phyloP scores from a whole-genome alignment of 768 basidiomycete species.

The Boletus rufocinnamomeus region DNA sequence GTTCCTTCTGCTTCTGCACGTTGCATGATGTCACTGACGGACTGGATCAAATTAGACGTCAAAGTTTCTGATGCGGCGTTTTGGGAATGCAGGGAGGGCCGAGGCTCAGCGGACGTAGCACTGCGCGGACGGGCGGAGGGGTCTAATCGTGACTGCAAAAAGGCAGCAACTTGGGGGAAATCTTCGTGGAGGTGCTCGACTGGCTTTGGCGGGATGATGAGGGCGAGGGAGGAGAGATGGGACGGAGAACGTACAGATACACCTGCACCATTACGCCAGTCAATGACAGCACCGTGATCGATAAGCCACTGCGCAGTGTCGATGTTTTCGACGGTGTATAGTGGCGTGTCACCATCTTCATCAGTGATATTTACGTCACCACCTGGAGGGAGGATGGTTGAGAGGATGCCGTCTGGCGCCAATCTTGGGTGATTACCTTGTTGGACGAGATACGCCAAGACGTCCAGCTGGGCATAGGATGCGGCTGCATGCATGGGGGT shows the following conservation, averaged over 20 bases:
- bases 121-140: conserved; percentile 14
- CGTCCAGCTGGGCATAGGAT: conserved; percentile 79
- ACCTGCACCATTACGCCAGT: conserved; percentile 68
- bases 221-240: conserved; percentile 11
- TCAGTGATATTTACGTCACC: conserved; percentile 88
- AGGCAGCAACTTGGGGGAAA: conserved; percentile 65
- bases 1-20: conserved; percentile 55
- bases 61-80: conserved; percentile 69
- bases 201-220: conserved; percentile 41
- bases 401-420: neutral
- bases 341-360: conserved; percentile 86
- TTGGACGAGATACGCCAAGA: conserved; percentile 78
- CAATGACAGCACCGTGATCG: conserved; percentile 69
- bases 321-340: conserved; percentile 85
- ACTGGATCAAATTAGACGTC: conserved; percentile 64
- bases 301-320: conserved; percentile 79
- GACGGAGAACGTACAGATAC: conserved; percentile 58
- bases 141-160: conserved; percentile 47
- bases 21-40: conserved; percentile 68
- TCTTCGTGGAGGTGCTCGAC: conserved; percentile 71
- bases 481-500: conserved; percentile 95
- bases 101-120: conserved; percentile 15
- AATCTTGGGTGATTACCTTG: conserved; percentile 46
- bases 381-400: conserved; percentile 43
- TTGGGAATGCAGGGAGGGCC: conserved; percentile 67